Evolutionary conservation across 208 protist genomes (phyloP).

Genomic region (Phytomonas sp.): DNA sequence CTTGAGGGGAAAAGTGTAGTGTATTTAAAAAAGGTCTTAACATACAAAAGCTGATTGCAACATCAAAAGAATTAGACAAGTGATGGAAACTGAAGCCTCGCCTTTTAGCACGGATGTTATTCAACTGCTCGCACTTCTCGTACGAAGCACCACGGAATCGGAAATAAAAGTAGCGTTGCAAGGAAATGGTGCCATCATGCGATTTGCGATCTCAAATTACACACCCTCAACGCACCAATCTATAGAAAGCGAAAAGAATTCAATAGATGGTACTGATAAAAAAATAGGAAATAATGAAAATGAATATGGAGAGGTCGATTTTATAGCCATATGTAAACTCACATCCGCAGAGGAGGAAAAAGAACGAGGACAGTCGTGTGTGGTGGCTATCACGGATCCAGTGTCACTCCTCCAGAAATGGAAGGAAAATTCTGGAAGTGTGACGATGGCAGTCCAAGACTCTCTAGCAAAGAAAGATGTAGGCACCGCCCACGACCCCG

Average conservation of each 20-base stretch:
- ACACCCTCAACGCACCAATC: not conserved
- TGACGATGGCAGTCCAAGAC: not conserved
- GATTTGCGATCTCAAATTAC: not conserved
- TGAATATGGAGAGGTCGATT: not conserved
- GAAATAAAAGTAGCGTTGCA: not conserved
- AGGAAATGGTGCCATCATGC: not conserved
- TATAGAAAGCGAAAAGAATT: constrained; percentile 4
- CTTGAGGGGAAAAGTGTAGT: not conserved
- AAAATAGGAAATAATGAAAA: not conserved
- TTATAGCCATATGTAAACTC: not conserved
- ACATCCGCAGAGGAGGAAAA: not conserved
- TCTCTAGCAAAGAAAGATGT: not conserved
- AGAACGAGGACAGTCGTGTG: not conserved
- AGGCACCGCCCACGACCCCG: not conserved
- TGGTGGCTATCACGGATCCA: not conserved
- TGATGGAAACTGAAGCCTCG: not conserved
- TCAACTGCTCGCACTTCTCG: not conserved
- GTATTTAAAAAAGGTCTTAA: not conserved
- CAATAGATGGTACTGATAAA: not conserved
- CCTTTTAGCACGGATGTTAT: not conserved
- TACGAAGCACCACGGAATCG: not conserved
- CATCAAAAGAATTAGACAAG: not conserved
- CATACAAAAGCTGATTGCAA: not conserved
- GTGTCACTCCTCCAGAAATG: not conserved
- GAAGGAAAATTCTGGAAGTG: not conserved